These are phyloP conservation scores for Trametes gibbosa DNA, from an alignment of 768 basidiomycete genomes.

Conservation along the genomic window DNA sequence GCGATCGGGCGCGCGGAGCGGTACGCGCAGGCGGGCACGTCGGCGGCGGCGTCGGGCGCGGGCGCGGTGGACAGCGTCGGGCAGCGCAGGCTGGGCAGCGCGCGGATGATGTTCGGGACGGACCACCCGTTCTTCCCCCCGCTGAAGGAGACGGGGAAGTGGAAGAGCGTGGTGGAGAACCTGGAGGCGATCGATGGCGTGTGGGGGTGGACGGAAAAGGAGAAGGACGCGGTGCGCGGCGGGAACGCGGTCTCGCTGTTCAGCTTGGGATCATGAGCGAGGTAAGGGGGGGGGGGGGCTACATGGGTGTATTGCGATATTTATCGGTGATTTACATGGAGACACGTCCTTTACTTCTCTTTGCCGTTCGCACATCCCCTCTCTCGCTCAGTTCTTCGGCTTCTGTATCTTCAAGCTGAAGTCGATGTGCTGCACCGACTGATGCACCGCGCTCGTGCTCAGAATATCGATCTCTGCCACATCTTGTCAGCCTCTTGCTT, in stretches of 20 bases:
- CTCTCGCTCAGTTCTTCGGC: constrained; percentile 36
- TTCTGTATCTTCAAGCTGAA: constrained; percentile 95
- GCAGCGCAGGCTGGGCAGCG: constrained; percentile 49
- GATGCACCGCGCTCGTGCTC: constrained; percentile 87
- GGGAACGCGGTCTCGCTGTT: constrained; percentile 75
- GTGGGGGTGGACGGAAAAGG: constrained; percentile 54
- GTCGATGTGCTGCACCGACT: constrained; percentile 92
- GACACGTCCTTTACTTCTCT: not conserved
- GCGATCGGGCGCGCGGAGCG: constrained; percentile 58
- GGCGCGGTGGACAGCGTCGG: constrained; percentile 22
- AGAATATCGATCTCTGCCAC: constrained; percentile 86
- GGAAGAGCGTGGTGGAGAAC: constrained; percentile 86
- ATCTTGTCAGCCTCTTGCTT: constrained; percentile 4
- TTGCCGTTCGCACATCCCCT: not conserved
- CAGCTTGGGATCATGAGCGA: constrained; percentile 27
- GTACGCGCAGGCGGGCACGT: constrained; percentile 32
- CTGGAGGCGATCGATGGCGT: constrained; percentile 73
- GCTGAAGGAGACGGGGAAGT: constrained; percentile 60
- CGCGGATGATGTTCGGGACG: constrained; percentile 75
- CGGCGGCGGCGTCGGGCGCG: constrained; percentile 11
- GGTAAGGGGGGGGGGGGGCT: not conserved
- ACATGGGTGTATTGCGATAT: constrained; percentile 1
- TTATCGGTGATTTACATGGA: not conserved
- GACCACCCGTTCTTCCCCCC: constrained; percentile 94
- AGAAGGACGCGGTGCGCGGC: constrained; percentile 66